These are phyloP conservation scores for Lasiodiplodia hormozganensis DNA, from an alignment of 2,329 filamentous ascomycete genomes.

Conservation along the genomic window DNA sequence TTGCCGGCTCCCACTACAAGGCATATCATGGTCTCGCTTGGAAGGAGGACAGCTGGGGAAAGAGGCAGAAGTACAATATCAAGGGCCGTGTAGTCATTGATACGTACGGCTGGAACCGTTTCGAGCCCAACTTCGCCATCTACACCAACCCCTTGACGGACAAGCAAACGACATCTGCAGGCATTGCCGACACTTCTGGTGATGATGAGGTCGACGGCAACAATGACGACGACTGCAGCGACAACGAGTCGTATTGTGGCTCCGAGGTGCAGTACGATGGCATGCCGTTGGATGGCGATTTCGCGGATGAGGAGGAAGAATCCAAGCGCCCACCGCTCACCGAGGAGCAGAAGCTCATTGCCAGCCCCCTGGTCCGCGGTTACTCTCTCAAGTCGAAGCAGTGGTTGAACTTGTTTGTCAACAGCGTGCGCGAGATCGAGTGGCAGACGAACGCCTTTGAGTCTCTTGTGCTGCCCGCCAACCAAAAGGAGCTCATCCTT, in stretches of 20 bases:
- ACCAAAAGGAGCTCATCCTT: conserved; percentile 57
- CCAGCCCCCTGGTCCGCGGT: conserved; percentile 39
- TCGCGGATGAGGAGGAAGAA: conserved; percentile 37
- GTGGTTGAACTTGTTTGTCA: conserved; percentile 41
- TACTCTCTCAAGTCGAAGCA: conserved; percentile 40
- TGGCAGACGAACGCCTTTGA: conserved; percentile 57
- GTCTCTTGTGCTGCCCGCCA: conserved; percentile 54
- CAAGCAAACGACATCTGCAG: conserved; percentile 34
- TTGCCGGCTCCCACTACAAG: conserved; percentile 59
- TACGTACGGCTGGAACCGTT: conserved; percentile 58
- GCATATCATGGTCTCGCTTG: conserved; percentile 57
- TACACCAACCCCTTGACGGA: conserved; percentile 47
- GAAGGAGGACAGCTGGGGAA: conserved; percentile 41
- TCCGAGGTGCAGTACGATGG: conserved; percentile 37
- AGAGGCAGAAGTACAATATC: conserved; percentile 51
- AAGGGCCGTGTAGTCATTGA: conserved; percentile 62
- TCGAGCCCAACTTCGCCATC: conserved; percentile 52
- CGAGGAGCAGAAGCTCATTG: conserved; percentile 39
- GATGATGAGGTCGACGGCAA: background rate
- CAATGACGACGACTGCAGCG: conserved; percentile 35
- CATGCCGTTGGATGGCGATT: conserved; percentile 40
- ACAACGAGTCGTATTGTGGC: conserved; percentile 43
- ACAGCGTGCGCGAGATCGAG: conserved; percentile 48
- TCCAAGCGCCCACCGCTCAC: conserved; percentile 36
- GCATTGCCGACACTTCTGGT: background rate